Evolutionary conservation across 2,329 filamentous ascomycete species (phyloP).

Genomic region (Didymella sp.): DNA sequence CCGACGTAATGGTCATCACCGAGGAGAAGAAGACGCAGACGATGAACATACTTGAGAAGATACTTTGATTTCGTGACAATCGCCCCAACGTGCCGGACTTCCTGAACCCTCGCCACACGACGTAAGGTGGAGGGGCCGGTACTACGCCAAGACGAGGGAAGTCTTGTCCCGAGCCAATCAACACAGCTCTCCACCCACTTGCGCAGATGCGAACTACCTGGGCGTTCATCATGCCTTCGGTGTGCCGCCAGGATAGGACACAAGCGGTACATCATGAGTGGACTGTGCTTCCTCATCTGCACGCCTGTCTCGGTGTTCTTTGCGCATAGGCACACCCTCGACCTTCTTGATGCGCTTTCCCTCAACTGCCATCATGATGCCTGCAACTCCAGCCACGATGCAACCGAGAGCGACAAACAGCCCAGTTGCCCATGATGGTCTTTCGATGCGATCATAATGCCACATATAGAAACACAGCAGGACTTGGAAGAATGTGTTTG

Average conservation of each 20-base stretch:
- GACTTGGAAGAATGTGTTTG: conserved; percentile 79
- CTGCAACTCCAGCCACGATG: conserved; percentile 71
- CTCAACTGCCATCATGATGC: conserved; percentile 73
- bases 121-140: conserved; percentile 6
- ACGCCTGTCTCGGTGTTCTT: conserved; percentile 27
- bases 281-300: conserved; percentile 35
- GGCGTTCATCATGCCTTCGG: conserved; percentile 35
- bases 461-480: conserved; percentile 83
- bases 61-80: conserved; percentile 1
- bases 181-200: neutral
- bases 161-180: conserved; percentile 17
- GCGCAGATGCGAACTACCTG: conserved; percentile 17
- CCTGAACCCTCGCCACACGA: conserved; percentile 15
- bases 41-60: neutral
- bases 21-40: neutral
- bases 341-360: conserved; percentile 59
- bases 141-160: neutral
- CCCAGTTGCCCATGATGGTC: conserved; percentile 82
- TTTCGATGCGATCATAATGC: conserved; percentile 73
- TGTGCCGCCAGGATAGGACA: conserved; percentile 24
- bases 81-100: conserved; percentile 12
- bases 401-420: conserved; percentile 79
- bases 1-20: neutral
- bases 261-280: conserved; percentile 29
- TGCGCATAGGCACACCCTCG: conserved; percentile 46